A percentile compares a stretch with the other conserved stretches of the same genome.
Conservation (phyloP, 192 early-diverging fungal species). For the Coemansia sp. region DNA sequence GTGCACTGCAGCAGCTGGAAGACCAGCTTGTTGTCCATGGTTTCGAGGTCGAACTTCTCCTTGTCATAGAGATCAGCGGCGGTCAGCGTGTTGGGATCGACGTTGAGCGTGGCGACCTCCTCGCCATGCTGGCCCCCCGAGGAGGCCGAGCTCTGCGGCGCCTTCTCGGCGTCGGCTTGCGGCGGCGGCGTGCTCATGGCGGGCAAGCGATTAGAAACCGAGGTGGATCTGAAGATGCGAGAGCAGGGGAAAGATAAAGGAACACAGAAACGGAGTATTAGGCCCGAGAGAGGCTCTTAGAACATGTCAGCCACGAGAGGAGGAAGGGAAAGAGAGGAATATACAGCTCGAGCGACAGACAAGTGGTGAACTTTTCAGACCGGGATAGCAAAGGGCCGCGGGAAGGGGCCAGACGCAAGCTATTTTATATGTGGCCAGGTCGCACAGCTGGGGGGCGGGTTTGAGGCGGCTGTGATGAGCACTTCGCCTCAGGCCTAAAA, state of each 20-base stretch:
- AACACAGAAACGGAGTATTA: background rate
- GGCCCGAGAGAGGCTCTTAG: background rate
- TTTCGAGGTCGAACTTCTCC: slow-evolving; percentile 73
- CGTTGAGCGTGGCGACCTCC: slow-evolving; percentile 49
- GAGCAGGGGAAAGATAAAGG: background rate
- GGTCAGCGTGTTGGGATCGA: slow-evolving; percentile 56
- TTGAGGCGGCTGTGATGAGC: slow-evolving; percentile 3
- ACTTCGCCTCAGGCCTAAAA: slow-evolving; percentile 2
- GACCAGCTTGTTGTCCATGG: slow-evolving; percentile 68
- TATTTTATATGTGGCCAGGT: slow-evolving; percentile 19
- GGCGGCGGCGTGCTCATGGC: slow-evolving; percentile 23
- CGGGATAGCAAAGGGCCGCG: background rate
- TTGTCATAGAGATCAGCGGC: slow-evolving; percentile 74
- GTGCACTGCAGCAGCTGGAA: slow-evolving; percentile 63
- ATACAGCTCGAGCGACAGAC: slow-evolving; percentile 3
- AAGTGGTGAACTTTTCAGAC: background rate
- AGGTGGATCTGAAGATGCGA: background rate
- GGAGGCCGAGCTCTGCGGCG: slow-evolving; percentile 14
- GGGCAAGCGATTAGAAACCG: background rate
- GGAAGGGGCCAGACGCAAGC: slow-evolving; percentile 8
- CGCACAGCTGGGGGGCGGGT: slow-evolving; percentile 4
- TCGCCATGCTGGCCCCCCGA: slow-evolving; percentile 5
- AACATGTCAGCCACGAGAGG: slow-evolving; percentile 10
- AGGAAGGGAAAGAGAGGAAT: slow-evolving; percentile 6
- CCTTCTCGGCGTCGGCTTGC: slow-evolving; percentile 39